Conservation (phyloP, 345 rosid genomes). For the Heritiera littoralis region DNA sequence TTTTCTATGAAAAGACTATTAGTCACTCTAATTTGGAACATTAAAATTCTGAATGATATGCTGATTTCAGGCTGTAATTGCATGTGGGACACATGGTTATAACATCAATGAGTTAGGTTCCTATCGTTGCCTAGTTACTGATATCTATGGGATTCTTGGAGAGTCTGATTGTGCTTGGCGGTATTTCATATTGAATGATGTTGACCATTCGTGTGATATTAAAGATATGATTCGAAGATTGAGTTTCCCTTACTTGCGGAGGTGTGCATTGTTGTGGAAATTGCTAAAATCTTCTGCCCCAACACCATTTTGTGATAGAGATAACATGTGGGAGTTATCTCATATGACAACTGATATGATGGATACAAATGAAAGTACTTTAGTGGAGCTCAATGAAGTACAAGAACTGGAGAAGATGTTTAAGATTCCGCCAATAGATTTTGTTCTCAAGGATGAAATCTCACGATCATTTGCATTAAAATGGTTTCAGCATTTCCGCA, state of each 20-base stretch:
- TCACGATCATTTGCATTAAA: constrained; percentile 46
- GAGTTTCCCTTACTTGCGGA: constrained; percentile 84
- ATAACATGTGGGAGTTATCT: constrained; percentile 37
- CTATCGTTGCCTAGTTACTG: constrained; percentile 52
- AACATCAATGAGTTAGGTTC: constrained; percentile 34
- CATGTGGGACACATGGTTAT: constrained; percentile 41
- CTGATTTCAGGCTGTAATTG: constrained; percentile 70
- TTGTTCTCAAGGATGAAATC: constrained; percentile 52
- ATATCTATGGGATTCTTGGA: constrained; percentile 50
- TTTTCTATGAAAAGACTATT: not conserved
- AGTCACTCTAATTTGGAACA: not conserved
- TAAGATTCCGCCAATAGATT: constrained; percentile 66
- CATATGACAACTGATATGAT: constrained; percentile 34
- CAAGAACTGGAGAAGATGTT: constrained; percentile 71
- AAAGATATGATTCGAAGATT: constrained; percentile 53
- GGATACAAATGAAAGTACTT: constrained; percentile 35
- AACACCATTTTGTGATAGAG: constrained; percentile 51
- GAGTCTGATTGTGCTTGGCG: constrained; percentile 46
- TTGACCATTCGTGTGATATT: constrained; percentile 50
- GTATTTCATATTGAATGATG: constrained; percentile 52
- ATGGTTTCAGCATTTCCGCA: constrained; percentile 71
- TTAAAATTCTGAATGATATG: constrained; percentile 23
- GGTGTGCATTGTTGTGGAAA: constrained; percentile 91
- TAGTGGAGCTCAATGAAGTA: constrained; percentile 58
- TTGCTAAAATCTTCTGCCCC: constrained; percentile 56